Percentiles rank a stretch among this genome's conserved stretches.
phyloP scores from a whole-genome alignment of 371 early-diverging fungal genomes.

The Apophysomyces trapeziformis region DNA sequence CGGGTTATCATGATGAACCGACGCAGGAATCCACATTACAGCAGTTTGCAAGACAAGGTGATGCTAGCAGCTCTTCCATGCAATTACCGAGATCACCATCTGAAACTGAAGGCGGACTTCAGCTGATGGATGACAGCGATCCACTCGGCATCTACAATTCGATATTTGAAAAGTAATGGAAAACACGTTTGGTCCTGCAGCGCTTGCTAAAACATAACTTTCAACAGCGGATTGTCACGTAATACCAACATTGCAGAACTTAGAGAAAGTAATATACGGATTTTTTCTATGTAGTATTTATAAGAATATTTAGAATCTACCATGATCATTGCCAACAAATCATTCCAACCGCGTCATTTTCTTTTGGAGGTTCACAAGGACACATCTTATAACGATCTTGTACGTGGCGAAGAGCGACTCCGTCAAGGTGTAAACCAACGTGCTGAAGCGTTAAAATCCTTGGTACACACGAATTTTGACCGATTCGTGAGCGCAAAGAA shows the following conservation, averaged over 20 bases:
- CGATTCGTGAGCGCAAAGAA: constrained; percentile 95
- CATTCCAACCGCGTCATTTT: constrained; percentile 82
- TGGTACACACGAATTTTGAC: constrained; percentile 95
- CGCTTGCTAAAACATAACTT: not conserved
- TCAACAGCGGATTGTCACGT: constrained; percentile 31
- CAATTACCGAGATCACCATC: constrained; percentile 8
- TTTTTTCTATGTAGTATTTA: not conserved
- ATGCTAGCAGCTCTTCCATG: constrained; percentile 12
- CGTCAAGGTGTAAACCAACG: constrained; percentile 78
- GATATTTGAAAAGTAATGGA: constrained; percentile 49
- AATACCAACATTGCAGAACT: constrained; percentile 42
- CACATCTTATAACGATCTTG: constrained; percentile 82
- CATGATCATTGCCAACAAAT: constrained; percentile 62
- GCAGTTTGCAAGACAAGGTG: constrained; percentile 42
- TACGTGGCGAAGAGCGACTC: constrained; percentile 73
- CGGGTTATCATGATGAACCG: constrained; percentile 21
- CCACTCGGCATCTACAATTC: constrained; percentile 49
- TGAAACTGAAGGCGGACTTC: constrained; percentile 41
- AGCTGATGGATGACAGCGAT: constrained; percentile 46
- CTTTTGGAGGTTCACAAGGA: constrained; percentile 83
- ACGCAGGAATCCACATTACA: constrained; percentile 39
- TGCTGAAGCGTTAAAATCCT: constrained; percentile 81
- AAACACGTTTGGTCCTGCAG: too few relatives aligned
- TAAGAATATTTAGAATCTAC: constrained; percentile 35
- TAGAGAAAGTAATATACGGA: constrained; percentile 47